Conservation (phyloP, 1,284 basidiomycete genomes). For the Fomitopsis betulina region DNA sequence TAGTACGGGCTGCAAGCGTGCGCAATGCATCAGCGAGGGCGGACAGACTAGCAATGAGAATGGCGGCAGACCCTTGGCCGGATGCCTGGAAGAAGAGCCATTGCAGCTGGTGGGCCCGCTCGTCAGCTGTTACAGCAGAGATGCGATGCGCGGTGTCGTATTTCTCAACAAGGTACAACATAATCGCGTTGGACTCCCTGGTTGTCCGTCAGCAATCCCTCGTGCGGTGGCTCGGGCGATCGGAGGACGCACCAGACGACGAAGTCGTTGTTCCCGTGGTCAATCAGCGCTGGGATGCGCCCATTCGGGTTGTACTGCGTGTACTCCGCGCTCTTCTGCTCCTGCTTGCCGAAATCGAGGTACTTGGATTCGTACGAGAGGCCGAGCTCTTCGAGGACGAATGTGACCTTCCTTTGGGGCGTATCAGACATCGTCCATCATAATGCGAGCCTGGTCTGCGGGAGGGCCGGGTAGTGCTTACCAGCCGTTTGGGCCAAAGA, state of each 20-base stretch:
- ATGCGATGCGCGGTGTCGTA: conserved; percentile 12
- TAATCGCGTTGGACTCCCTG: conserved; percentile 27
- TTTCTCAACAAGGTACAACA: conserved; percentile 23
- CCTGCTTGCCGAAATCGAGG: conserved; percentile 20
- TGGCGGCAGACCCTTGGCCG: conserved; percentile 17
- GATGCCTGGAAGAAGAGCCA: conserved; percentile 22
- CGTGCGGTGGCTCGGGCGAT: neutral
- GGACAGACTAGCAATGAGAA: neutral
- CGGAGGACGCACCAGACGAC: conserved; percentile 4
- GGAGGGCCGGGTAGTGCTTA: neutral
- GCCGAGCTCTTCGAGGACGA: conserved; percentile 26
- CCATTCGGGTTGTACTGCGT: conserved; percentile 8
- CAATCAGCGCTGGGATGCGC: conserved; percentile 7
- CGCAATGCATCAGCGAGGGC: neutral
- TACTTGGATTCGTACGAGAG: conserved; percentile 27
- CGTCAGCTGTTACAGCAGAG: conserved; percentile 13
- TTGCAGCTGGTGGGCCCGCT: conserved; percentile 14
- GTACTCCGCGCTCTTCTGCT: neutral
- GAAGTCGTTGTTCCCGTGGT: conserved; percentile 6
- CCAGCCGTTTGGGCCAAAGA: conserved; percentile 15
- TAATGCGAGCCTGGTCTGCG: too few relatives aligned
- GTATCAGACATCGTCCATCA: too few relatives aligned
- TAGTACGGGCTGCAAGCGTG: conserved; percentile 13
- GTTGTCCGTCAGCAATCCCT: neutral
- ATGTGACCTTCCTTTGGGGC: conserved; percentile 21